These are phyloP conservation scores for Trichoderma parareesei DNA, from an alignment of 495 filamentous ascomycete genomes.

Conservation along the genomic window DNA sequence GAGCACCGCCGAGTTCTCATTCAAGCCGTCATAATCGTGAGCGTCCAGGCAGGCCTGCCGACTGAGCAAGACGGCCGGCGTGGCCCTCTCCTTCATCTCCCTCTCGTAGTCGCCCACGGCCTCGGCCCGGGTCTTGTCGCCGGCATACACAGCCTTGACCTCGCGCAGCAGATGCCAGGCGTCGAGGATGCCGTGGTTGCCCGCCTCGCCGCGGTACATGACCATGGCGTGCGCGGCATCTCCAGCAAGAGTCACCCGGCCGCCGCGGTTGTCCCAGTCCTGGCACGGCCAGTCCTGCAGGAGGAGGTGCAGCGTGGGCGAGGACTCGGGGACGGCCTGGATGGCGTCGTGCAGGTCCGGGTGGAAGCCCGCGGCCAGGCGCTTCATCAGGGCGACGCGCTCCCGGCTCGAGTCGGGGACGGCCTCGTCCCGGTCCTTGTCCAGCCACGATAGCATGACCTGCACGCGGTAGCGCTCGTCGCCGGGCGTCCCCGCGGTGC, in stretches of 20 bases:
- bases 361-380: slow-evolving; percentile 7
- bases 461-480: slow-evolving; percentile 16
- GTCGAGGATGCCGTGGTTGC: slow-evolving; percentile 38
- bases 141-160: slow-evolving; percentile 11
- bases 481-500: slow-evolving; percentile 22
- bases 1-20: slow-evolving; percentile 14
- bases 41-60: slow-evolving; percentile 42
- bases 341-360: not conserved
- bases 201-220: slow-evolving; percentile 42
- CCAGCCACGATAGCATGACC: slow-evolving; percentile 24
- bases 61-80: slow-evolving; percentile 37
- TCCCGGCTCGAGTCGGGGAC: not conserved
- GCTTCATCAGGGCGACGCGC: slow-evolving; percentile 9
- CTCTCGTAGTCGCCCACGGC: slow-evolving; percentile 37
- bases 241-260: slow-evolving; percentile 40
- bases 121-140: slow-evolving; percentile 14
- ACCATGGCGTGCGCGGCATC: slow-evolving; percentile 53
- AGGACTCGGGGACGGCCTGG: not conserved
- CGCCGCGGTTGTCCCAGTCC: slow-evolving; percentile 38
- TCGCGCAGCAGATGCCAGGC: slow-evolving; percentile 28
- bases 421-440: slow-evolving; percentile 11
- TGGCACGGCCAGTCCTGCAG: slow-evolving; percentile 20
- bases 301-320: not conserved
- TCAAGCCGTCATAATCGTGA: slow-evolving; percentile 15
- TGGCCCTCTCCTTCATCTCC: slow-evolving; percentile 39